Evolutionary conservation across 371 early-diverging fungal genomes (phyloP), one percentile per base, ranked within the genome.

Genomic region (Apophysomyces variabilis): DNA sequence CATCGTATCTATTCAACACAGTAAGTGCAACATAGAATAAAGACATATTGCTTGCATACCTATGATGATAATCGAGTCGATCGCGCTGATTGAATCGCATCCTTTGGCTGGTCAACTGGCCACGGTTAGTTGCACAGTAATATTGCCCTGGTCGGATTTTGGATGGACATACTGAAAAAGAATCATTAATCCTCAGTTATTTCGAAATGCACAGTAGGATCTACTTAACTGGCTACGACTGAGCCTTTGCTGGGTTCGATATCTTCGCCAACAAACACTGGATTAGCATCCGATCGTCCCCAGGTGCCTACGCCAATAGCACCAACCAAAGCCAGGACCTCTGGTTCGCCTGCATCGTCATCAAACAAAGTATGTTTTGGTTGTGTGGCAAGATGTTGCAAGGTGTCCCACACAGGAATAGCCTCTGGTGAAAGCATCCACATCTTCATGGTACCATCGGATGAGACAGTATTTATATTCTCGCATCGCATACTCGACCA

Each of bases 401-500:
- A 54, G 6, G 74, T 62, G 60, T 78, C 77, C 61, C 64, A 66
- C 0, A 73, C 44, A 4, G 79, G 75, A 1, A 73, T 38, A 6
- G 57, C 43, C 36, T 73, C 67, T 7, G 67, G 41, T 8, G 61
- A 62, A 3, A 80, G 50, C n/a, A 69, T 62, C 85, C 86, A 90
- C 44, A 82, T 78, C 5, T 83, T 73, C 70, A 85, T 73, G 1
- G 78, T 71, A 11, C 85, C 75, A 67, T 88, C 91, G 8, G 69
- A 66, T 0, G 87, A 82, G 0, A 75, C 80, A 0, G 88, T 85
- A 0, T 77, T 56, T 18, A 90, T 14, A 14, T 86, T 79, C 58
- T 90, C 89, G 14, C 82, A 76, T 59, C 88, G 85, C 12, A 80
- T 78, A 61, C 83, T 87, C 13, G 88, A 87, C 89, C 89, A 90